Evolutionary conservation across 176 grass and related monocot genomes (phyloP).

Genomic region (Lolium perenne): DNA sequence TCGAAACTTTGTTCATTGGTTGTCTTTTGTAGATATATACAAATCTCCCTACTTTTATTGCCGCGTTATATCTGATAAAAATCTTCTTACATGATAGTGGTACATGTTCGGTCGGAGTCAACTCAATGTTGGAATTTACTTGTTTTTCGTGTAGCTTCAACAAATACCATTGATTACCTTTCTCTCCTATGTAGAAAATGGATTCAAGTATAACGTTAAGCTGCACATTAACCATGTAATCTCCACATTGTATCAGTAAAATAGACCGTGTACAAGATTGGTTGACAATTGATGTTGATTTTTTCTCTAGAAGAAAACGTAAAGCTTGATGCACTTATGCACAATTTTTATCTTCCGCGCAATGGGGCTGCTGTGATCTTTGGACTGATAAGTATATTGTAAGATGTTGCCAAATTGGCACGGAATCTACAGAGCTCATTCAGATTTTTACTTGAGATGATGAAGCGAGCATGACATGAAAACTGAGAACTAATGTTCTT

Average conservation of each 20-base stretch:
- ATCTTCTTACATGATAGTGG: background rate
- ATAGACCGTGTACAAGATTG: too few relatives aligned
- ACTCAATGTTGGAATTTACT: background rate
- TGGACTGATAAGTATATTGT: background rate
- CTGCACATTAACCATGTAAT: background rate
- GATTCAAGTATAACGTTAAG: background rate
- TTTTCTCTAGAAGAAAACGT: too few relatives aligned
- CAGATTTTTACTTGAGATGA: background rate
- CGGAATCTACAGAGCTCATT: background rate
- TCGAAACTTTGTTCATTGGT: background rate
- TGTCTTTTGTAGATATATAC: background rate
- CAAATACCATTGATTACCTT: background rate
- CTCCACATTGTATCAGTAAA: background rate
- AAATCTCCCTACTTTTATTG: background rate
- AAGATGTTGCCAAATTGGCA: background rate
- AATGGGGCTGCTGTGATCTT: background rate
- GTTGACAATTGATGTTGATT: too few relatives aligned
- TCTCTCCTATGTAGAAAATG: background rate
- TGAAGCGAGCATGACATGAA: background rate
- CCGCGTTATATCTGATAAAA: background rate
- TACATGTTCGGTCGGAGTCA: background rate
- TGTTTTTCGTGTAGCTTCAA: background rate
- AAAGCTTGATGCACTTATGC: too few relatives aligned
- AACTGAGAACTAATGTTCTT: background rate
- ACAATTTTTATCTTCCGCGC: too few relatives aligned